Percentiles rank a stretch among this genome's conserved stretches.
These are phyloP conservation scores for Xylaria nigripes DNA, from an alignment of 495 filamentous ascomycete species.

Conservation along the genomic window DNA sequence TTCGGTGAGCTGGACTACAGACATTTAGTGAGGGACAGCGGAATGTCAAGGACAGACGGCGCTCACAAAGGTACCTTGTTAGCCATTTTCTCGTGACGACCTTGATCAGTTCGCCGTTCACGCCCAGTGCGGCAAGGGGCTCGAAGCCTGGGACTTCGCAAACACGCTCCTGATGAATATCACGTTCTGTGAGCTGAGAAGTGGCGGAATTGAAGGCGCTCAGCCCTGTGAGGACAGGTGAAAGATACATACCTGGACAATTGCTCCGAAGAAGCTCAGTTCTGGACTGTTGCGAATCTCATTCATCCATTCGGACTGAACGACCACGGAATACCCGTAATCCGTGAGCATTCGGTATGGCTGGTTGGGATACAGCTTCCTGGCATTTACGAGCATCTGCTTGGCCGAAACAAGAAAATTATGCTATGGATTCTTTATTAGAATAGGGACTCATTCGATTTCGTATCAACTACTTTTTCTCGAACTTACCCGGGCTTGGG, in stretches of 20 bases:
- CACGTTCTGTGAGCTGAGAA: background rate
- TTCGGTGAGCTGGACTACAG: conserved; percentile 25
- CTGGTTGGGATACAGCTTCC: conserved; percentile 14
- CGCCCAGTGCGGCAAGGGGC: conserved; percentile 24
- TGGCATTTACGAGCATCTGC: conserved; percentile 3
- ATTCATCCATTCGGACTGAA: conserved; percentile 39
- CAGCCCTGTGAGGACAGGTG: no score
- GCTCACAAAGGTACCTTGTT: conserved; percentile 37
- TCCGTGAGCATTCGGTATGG: conserved; percentile 23
- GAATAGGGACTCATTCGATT: background rate
- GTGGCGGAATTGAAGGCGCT: no score
- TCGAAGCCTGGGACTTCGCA: conserved; percentile 39
- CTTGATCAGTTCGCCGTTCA: conserved; percentile 22
- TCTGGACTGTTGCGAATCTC: conserved; percentile 40
- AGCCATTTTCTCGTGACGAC: conserved; percentile 39
- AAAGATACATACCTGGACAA: conserved; percentile 25
- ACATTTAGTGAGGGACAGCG: background rate
- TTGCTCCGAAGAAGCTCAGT: conserved; percentile 30
- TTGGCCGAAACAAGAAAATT: background rate
- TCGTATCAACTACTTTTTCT: background rate
- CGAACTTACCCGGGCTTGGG: conserved; percentile 8
- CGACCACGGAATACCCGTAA: conserved; percentile 25
- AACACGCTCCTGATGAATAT: conserved; percentile 6
- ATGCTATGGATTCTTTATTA: conserved; percentile 2
- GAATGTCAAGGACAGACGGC: background rate